Base-by-base conservation (phyloP, 352 stramenopile genomes). In the Phytopythium oedochilum region DNA sequence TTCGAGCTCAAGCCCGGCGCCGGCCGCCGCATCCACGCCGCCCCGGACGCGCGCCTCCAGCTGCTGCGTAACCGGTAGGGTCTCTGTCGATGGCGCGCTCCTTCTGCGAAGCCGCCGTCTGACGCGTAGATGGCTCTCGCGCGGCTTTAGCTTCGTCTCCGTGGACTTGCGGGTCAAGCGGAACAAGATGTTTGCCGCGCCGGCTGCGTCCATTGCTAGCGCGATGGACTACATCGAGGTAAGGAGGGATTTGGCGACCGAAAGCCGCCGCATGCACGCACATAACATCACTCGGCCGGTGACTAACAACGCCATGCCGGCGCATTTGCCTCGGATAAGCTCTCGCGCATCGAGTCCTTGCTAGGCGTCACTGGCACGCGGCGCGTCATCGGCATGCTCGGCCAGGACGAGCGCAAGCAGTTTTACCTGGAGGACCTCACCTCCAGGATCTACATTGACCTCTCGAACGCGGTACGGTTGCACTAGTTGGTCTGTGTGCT, bases 271-370 rank as follows among this genome's bases (percentile, higher is more conserved):
- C n/a, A n/a, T n/a, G n/a, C n/a, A n/a, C 31, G 52, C 48, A 18
- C 3, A 25, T 10, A 44, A 8, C 40, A 31, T 15, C 10, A 20
- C 14, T 46, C 25, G 32, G 18, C 15, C 3, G 17, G 29, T 63
- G 29, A 43, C 48, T 32, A 10, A 32, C 9, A 32, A 32, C 29
- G 29, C 29, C 29, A 32, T 32, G n/a, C n/a, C n/a, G n/a, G n/a
- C n/a, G n/a, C n/a, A n/a, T n/a, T n/a, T 9, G 9, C 29, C 29
- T 32, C 35, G 14, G 49, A 26, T 12, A 47, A 90, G 78, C 64
- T 96, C n/a, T 91, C 80, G n/a, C 66, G 71, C 17, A 92, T 96
- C 53, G 86, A 96, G 59, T 96, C 86, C 12, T 64, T 96, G n/a
- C 56, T 96, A 11, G 86, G 86, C 47, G 68, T 91, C 44, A 87